Base-by-base conservation (phyloP, 768 basidiomycete genomes). In the Termitomyces sp. region DNA sequence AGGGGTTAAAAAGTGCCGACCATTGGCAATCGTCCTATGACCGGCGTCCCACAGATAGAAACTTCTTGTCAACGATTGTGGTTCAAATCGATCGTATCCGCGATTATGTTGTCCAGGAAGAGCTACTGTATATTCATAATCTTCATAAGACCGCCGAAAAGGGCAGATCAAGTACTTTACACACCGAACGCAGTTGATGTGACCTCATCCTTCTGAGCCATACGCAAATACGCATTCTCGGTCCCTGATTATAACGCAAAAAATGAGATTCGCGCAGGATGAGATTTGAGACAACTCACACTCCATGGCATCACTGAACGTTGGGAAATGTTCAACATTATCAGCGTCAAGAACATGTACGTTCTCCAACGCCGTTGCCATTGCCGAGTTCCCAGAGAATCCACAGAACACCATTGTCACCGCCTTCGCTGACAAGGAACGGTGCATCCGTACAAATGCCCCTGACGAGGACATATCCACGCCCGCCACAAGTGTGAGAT, bases 391-490 rank as follows among this genome's bases (percentile, higher is more conserved):
- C 1, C 78, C 77, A 8, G 78, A 73, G 54, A 91, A 84, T 0
- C 96, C 96, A 70, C 96, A 98, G 60, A 99, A 86, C 20, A 98
- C 92, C 28, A 99, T 79, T 2, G 89, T 83, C 58, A 97, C 89
- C n/a, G 80, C 80, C 68, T 89, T 90, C 3, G 84, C 84, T 7
- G 84, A 79, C 40, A 98, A 78, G 11, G 96, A 69, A 7, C 96
- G 82, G 65, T 96, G 94, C 7, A 98, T 82, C 13, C 96, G 85
- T 36, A 97, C 91, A 66, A 98, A 94, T 0, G 96, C 96, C 69
- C 98, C 96, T 2, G 96, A 94, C 6, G 95, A 86, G 0, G 92
- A 96, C 83, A 97, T 89, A 73, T 98, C 97, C 33, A 98, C 88
- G 0, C 95, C 95, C 11, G 84, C 85, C 1, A 94, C 95, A 35